Percentiles rank a stretch among this genome's conserved stretches.
phyloP scores from a whole-genome alignment of 352 stramenopile species.

The Phytophthora pini region DNA sequence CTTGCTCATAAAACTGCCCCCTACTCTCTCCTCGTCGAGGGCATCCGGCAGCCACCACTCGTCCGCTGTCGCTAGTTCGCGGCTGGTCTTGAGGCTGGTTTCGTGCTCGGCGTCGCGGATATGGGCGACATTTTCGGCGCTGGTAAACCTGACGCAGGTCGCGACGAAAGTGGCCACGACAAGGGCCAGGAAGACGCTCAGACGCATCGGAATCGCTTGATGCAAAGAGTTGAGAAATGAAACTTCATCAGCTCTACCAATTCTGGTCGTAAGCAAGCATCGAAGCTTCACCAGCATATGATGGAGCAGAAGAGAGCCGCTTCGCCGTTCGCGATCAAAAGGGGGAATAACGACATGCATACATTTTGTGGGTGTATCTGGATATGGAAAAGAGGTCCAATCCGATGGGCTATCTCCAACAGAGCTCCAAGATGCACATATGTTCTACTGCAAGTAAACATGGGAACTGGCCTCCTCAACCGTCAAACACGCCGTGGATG shows the following conservation, averaged over 20 bases:
- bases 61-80: neutral
- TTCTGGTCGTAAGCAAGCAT: too few relatives aligned
- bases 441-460: too few relatives aligned
- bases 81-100: conserved; percentile 2
- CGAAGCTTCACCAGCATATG: too few relatives aligned
- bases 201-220: neutral
- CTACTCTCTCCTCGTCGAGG: conserved; percentile 1
- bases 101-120: neutral
- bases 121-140: conserved; percentile 10
- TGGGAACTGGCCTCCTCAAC: too few relatives aligned
- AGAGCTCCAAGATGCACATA: neutral
- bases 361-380: too few relatives aligned
- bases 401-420: neutral
- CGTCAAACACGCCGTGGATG: too few relatives aligned
- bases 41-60: conserved; percentile 14
- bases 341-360: too few relatives aligned
- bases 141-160: conserved; percentile 6
- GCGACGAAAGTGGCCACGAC: conserved; percentile 12
- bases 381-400: neutral
- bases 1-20: neutral
- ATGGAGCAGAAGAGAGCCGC: conserved; percentile 1
- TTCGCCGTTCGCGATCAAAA: neutral
- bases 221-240: neutral
- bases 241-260: too few relatives aligned
- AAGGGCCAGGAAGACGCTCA: conserved; percentile 1